Base-by-base conservation (phyloP, 768 basidiomycete species). In the Clathrus columnatus region DNA sequence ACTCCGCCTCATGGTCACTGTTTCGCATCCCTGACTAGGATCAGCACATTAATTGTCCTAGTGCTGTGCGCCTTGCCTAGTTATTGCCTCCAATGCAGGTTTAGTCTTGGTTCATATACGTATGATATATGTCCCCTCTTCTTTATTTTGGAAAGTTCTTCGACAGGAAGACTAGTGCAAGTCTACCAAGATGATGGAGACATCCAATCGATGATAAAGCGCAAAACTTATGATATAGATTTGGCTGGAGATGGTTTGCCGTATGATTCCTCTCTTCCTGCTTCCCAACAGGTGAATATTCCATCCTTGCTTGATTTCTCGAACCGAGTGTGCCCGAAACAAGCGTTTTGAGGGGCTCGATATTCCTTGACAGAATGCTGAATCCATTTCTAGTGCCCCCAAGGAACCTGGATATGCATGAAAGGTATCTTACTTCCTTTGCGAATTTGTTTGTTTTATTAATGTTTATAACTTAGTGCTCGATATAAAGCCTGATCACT, bases 391-490 rank as follows among this genome's bases (percentile, higher is more conserved):
- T 52, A 68, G 65, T 69, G 68, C 44, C 66, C 66, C 14, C 50
- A 58, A 10, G 68, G 68, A 36, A 68, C 68, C 14, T 65, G 63
- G 65, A 64, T 69, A 26, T 68, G 68, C 58, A 41, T 61, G 47
- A 67, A 60, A 11, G 54, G 68, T 67, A 45, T 57, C 63, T 53
- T 27, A 46, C 43, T 16, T 20, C 42, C 8, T 20, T 45, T 10
- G 6, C 8, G 6, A 46, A 41, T 41, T 5, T 7, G n/a, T 7
- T 16, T 50, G 48, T 17, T 8, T 10, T 17, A 17, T 42, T 23
- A 36, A 58, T 28, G 52, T 7, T 36, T 17, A 16, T 41, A 18
- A 50, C 24, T 27, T 44, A 68, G 64, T 61, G 26, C 44, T 56
- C 26, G 63, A 64, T 55, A 51, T 57, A 16, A 60, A 59, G 5